Base-by-base conservation (phyloP, 2,329 filamentous ascomycete genomes). In the Penicillium psychrosexuale region DNA sequence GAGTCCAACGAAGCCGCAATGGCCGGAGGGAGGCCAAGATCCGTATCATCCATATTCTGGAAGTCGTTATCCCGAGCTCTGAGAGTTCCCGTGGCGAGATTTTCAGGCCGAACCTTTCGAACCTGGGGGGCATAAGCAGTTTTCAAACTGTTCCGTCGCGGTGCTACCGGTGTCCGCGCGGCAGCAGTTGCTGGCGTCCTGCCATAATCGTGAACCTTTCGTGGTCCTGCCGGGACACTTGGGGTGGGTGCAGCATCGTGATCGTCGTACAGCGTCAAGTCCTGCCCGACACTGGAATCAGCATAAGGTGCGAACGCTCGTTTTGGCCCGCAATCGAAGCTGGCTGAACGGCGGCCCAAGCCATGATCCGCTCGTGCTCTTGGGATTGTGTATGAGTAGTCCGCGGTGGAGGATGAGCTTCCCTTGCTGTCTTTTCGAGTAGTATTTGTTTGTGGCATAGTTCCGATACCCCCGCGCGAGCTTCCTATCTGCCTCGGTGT, bases 231-330 rank as follows among this genome's bases (percentile, higher is more conserved):
- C 33, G 90, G 91, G 34, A 97, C 81, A 28, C 86, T 92, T 5
- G 93, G 93, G 36, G 88, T 93, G 13, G 93, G 92, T 27, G 91
- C 92, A 48, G 91, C 89, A 69, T 94, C 89, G 74, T 87, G 85
- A 19, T 62, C 66, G 64, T 88, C 83, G 47, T 74, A 67, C n/a
- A 65, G 36, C 9, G 63, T 56, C 13, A 62, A 55, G 17, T 67
- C 66, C 48, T 68, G 61, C 7, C 59, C 62, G n/a, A 52, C 24
- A 31, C 47, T 28, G n/a, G 57, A n/a, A 13, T 66, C 62, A 8
- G 61, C 45, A 31, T 66, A 66, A 15, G 64, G 59, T 9, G 55
- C 51, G 44, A 64, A 70, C 3, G 66, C 55, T 61, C 64, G 69
- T 62, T 72, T 71, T 30, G 73, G 66, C 36, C 72, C 73, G 50